phyloP scores from a whole-genome alignment of 306 rosid genomes.

The Sphenostylis stenocarpa region DNA sequence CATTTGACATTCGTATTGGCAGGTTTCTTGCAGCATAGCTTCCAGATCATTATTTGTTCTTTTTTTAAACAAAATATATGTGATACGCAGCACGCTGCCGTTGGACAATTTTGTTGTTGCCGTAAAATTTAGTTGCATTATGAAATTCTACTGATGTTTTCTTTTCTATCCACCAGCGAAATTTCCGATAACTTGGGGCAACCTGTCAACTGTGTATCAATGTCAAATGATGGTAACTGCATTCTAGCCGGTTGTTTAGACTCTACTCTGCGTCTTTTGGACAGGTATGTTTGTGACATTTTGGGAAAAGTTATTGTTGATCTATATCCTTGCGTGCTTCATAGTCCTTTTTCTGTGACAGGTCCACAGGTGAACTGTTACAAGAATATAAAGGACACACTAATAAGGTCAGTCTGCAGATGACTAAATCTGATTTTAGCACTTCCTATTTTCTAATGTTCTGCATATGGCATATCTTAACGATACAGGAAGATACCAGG shows the following conservation, averaged over 20 bases:
- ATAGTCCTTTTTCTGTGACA: slow-evolving; percentile 38
- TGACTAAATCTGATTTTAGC: slow-evolving; percentile 25
- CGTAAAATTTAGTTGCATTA: not conserved
- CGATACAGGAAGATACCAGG: not conserved
- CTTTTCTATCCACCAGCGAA: slow-evolving; percentile 55
- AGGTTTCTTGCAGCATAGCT: slow-evolving; percentile 48
- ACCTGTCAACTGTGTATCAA: slow-evolving; percentile 87
- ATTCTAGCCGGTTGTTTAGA: slow-evolving; percentile 83
- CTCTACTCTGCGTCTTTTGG: slow-evolving; percentile 76
- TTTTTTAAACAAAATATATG: too few species aligned
- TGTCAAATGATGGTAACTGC: slow-evolving; percentile 95
- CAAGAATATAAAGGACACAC: slow-evolving; percentile 89
- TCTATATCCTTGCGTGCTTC: slow-evolving; percentile 12
- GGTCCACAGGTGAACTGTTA: slow-evolving; percentile 80
- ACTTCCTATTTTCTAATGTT: not conserved
- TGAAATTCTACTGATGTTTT: not conserved
- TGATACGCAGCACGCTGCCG: not conserved
- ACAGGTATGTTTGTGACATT: slow-evolving; percentile 50
- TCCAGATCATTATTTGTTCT: not conserved
- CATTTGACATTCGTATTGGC: slow-evolving; percentile 84
- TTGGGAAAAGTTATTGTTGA: not conserved
- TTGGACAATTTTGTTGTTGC: slow-evolving; percentile 3
- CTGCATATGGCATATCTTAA: not conserved
- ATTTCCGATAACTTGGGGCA: slow-evolving; percentile 78
- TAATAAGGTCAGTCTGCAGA: slow-evolving; percentile 65